Evolutionary conservation across 805 yeast species (phyloP).

Genomic region (Monosporozyma unispora): DNA sequence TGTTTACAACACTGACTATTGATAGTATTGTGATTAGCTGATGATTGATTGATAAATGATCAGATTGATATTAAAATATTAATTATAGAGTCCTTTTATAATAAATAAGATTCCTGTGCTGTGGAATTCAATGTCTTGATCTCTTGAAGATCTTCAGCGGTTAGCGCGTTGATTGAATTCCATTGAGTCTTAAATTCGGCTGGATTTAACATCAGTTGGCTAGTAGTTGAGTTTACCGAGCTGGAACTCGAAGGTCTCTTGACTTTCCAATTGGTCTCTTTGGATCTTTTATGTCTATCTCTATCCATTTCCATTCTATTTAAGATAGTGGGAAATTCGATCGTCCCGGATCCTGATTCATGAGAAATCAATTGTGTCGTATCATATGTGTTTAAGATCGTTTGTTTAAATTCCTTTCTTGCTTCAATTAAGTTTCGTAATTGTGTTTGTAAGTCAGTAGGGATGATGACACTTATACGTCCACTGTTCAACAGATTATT

Average conservation of each 20-base stretch:
- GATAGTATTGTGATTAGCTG: no score
- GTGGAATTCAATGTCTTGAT: slow-evolving; percentile 47
- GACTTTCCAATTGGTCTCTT: slow-evolving; percentile 70
- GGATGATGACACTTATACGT: neutral
- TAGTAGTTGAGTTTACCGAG: neutral
- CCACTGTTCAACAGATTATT: neutral
- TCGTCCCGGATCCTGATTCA: slow-evolving; percentile 1
- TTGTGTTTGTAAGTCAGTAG: neutral
- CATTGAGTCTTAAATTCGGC: slow-evolving; percentile 14
- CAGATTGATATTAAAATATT: neutral
- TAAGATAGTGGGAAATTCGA: slow-evolving; percentile 45
- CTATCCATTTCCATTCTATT: slow-evolving; percentile 87
- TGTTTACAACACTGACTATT: no score
- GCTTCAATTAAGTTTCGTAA: neutral
- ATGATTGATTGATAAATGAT: neutral
- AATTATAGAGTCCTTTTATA: no score
- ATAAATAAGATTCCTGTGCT: slow-evolving; percentile 40
- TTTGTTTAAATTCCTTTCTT: neutral
- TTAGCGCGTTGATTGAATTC: slow-evolving; percentile 11
- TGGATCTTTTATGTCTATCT: slow-evolving; percentile 77
- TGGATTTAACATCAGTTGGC: slow-evolving; percentile 6
- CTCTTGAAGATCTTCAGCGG: slow-evolving; percentile 40
- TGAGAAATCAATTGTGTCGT: slow-evolving; percentile 4
- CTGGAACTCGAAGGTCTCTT: slow-evolving; percentile 8
- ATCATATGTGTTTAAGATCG: slow-evolving; percentile 6